Base-by-base conservation (phyloP, 495 filamentous ascomycete genomes). In the Cudoniella acicularis region DNA sequence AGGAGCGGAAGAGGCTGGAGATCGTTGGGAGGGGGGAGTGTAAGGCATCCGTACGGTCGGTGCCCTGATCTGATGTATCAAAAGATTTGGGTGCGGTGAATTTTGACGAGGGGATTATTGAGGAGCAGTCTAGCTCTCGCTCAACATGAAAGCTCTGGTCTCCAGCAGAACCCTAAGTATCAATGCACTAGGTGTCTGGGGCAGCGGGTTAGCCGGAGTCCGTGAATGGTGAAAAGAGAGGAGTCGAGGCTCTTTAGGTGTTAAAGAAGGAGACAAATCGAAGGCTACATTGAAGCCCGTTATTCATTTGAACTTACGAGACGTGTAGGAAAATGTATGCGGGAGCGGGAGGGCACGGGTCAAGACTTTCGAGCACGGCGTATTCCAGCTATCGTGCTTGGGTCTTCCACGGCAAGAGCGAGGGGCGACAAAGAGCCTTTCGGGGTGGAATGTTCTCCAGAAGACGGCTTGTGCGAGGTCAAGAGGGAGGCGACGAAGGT, bases 11-110 rank as follows among this genome's bases (percentile, higher is more conserved):
- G 87, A 82, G 68, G 85, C 81, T 77, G 90, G 91, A 67, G 90
- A 92, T 76, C 82, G 78, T 77, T 87, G 87, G 67, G 84, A 81
- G 52, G 92, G 92, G 62, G 92, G 91, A 72, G 92, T 96, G 81
- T 96, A 96, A 78, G 92, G 92, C 92, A 96, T 96, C 79, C 74
- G 66, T 57, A 57, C 59, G 62, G 20, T 36, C 41, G 47, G 27
- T 0, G 23, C 16, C 22, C 10, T 18, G 22, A 22, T 20, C 16
- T 10, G 18, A 17, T 40, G 6, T 20, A 18, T 13, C 13, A 20
- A 47, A 36, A 24, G 49, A 45, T 24, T 27, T 55, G 53, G 56
- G 11, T 46, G 51, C 52, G 51, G 49, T 40, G 21, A 49, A 16
- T 11, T 48, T 13, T 9, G 25, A n/a, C 25, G 56, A n/a, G n/a